Base-by-base conservation (phyloP, 371 early-diverging fungal species). In the Syncephalis plumigaleata region DNA sequence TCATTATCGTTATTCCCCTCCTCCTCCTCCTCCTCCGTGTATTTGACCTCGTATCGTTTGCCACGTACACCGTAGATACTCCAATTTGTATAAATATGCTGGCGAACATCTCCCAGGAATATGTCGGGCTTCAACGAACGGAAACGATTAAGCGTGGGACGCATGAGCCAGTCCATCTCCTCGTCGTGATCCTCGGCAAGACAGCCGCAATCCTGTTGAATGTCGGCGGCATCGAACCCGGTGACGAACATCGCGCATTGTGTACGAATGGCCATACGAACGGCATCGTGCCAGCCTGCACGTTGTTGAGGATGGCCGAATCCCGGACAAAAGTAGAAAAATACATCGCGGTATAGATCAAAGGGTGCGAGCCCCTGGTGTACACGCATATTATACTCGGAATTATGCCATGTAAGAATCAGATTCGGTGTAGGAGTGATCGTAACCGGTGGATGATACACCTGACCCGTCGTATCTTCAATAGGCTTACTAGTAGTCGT, bases 41-140 rank as follows among this genome's bases (percentile, higher is more conserved):
- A 24, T 13, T 18, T 43, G 9, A 87, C 80, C 62, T 87, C 87
- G 60, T 87, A 87, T 39, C 75, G 70, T 58, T 85, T 81, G 42
- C 85, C 87, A 51, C 87, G 77, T 57, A 87, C 75, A 31, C 75
- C 83, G 69, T 81, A 85, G 48, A 87, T 75, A 36, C 81, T 81
- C 77, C 80, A 79, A 59, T 87, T 87, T 49, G 84, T 75, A 53
- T 72, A 74, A 17, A 81, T 76, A 36, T 69, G 73, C 53, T 81
- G 75, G 45, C 81, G 63, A 49, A 87, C 59, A 55, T 87, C 84
- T 48, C 72, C 63, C 55, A 81, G 53, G 47, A 82, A 77, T 46
- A 84, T 64, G 55, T 87, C 85, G 36, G 72, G 70, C 64, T 84
- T 84, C 57, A 83, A 56, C 52, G 78, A 77, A 45, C 74, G 65